Percentiles rank a stretch among this genome's conserved stretches.
phyloP scores from a whole-genome alignment of 306 rosid species.

The Oemleria cerasiformis region DNA sequence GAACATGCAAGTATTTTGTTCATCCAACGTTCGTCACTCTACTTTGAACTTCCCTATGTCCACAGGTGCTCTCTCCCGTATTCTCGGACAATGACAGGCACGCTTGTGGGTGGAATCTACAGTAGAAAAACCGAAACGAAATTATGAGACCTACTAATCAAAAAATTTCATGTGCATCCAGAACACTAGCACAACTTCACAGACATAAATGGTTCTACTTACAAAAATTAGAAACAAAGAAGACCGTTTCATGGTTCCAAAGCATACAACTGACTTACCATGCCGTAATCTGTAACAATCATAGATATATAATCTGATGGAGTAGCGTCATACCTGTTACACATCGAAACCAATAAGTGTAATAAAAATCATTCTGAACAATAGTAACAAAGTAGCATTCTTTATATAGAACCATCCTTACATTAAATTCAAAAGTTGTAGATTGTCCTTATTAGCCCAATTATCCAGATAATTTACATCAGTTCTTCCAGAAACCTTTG shows the following conservation, averaged over 20 bases:
- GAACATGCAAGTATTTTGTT: not conserved
- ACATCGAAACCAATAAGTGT: not conserved
- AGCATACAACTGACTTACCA: slow-evolving; percentile 45
- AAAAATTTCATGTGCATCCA: not conserved
- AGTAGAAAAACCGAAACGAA: slow-evolving; percentile 5
- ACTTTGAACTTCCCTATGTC: slow-evolving; percentile 18
- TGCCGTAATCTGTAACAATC: slow-evolving; percentile 88
- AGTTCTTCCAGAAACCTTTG: slow-evolving; percentile 64
- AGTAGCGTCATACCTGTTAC: slow-evolving; percentile 72
- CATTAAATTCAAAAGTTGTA: slow-evolving; percentile 77
- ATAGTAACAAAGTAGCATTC: not conserved
- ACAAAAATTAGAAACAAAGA: not conserved
- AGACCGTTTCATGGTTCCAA: not conserved
- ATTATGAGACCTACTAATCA: not conserved
- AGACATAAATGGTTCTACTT: not conserved
- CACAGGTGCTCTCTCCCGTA: slow-evolving; percentile 58
- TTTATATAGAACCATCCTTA: slow-evolving; percentile 29
- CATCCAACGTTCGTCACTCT: not conserved
- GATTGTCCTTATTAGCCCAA: slow-evolving; percentile 48
- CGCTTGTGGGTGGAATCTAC: slow-evolving; percentile 86
- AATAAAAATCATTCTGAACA: slow-evolving; percentile 18
- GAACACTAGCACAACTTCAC: not conserved
- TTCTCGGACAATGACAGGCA: slow-evolving; percentile 83
- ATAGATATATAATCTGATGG: slow-evolving; percentile 81
- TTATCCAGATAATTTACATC: slow-evolving; percentile 54